Conservation (phyloP, 768 basidiomycete genomes). For the Phaeolepiota aurea region DNA sequence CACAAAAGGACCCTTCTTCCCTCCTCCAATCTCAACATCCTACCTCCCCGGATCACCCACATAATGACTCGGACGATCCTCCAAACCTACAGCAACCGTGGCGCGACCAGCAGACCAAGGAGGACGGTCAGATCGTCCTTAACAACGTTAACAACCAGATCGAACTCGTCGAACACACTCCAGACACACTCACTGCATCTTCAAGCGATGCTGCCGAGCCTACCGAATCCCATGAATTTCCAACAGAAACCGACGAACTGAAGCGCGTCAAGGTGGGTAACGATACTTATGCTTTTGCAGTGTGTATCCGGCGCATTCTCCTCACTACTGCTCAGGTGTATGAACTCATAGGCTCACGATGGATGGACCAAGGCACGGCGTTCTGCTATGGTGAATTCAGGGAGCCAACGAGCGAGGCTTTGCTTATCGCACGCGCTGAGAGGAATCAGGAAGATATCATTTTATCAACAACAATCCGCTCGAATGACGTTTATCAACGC, state of each 20-base stretch:
- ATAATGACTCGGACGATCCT: not conserved
- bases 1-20: constrained; percentile 20
- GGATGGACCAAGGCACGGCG: constrained; percentile 96
- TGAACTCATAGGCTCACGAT: constrained; percentile 82
- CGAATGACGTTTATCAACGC: constrained; percentile 78
- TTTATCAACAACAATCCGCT: constrained; percentile 72
- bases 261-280: constrained; percentile 82
- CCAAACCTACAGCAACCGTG: not conserved
- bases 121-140: constrained; percentile 23
- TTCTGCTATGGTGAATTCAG: constrained; percentile 89
- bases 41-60: not conserved
- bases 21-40: constrained; percentile 8
- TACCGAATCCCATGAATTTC: constrained; percentile 57
- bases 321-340: constrained; percentile 67
- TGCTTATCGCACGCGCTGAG: constrained; percentile 80
- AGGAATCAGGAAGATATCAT: constrained; percentile 63
- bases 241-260: constrained; percentile 59
- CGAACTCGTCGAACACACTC: constrained; percentile 37
- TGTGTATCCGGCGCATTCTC: constrained; percentile 5
- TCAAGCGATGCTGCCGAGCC: constrained; percentile 26
- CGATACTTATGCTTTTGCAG: constrained; percentile 11
- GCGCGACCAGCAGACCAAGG: constrained; percentile 24
- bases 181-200: constrained; percentile 24
- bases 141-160: constrained; percentile 31
- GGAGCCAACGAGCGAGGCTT: constrained; percentile 67